phyloP scores from a whole-genome alignment of 768 basidiomycete genomes.

The Naganishia vaughanmartiniae region DNA sequence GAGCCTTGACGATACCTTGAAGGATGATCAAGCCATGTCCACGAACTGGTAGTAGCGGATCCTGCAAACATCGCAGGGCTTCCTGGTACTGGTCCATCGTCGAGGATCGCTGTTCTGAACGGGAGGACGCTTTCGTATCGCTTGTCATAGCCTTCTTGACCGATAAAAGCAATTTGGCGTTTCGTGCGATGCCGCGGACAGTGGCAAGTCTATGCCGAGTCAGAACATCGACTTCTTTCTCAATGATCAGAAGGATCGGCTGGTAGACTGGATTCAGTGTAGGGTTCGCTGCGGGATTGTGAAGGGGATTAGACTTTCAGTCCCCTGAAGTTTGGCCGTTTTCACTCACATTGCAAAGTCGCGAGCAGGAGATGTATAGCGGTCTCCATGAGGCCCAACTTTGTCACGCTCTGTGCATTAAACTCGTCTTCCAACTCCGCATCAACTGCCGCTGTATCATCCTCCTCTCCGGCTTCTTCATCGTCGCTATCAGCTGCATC shows the following conservation, averaged over 20 bases:
- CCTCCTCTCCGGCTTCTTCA: conserved; percentile 56
- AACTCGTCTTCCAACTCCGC: conserved; percentile 51
- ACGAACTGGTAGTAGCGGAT: conserved; percentile 86
- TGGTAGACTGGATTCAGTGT: conserved; percentile 52
- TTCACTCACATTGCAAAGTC: conserved; percentile 71
- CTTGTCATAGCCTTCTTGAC: conserved; percentile 66
- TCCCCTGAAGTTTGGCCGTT: background rate
- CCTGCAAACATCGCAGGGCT: conserved; percentile 81
- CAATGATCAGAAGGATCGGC: conserved; percentile 70
- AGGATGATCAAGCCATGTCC: conserved; percentile 85
- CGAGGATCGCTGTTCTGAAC: background rate
- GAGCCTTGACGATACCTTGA: conserved; percentile 63
- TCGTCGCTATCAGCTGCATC: conserved; percentile 51
- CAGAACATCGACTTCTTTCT: conserved; percentile 59
- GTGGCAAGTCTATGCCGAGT: conserved; percentile 53
- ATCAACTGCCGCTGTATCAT: conserved; percentile 35
- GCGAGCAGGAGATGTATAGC: conserved; percentile 77
- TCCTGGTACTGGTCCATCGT: conserved; percentile 74
- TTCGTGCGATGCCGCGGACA: conserved; percentile 65
- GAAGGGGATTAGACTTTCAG: too few species aligned
- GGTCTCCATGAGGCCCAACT: conserved; percentile 71
- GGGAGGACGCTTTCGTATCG: conserved; percentile 13
- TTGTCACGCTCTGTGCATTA: conserved; percentile 54
- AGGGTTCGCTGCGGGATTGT: conserved; percentile 27
- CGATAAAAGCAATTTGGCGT: conserved; percentile 79